A percentile compares a stretch with the other conserved stretches of the same genome.
These are phyloP conservation scores for Lanzia echinophila DNA, from an alignment of 2,329 filamentous ascomycete genomes.

Conservation along the genomic window DNA sequence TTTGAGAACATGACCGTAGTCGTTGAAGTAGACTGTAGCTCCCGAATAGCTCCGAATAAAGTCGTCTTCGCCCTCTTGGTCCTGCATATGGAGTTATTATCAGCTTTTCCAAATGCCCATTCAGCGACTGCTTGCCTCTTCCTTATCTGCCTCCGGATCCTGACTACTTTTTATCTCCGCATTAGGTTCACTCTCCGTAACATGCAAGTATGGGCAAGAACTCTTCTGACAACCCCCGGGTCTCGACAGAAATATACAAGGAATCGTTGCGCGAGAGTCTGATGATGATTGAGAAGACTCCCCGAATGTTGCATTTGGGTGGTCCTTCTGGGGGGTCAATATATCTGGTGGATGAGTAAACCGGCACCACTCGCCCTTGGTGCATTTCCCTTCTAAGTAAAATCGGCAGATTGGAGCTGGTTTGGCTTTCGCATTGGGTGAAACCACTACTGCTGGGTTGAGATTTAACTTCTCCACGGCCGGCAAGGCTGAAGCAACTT, in stretches of 20 bases:
- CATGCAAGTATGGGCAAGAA: neutral
- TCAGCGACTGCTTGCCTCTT: neutral
- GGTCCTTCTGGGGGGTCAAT: neutral
- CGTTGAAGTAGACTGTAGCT: conserved; percentile 19
- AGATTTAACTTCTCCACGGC: neutral
- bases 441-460: neutral
- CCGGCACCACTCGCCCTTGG: neutral
- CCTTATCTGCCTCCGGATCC: neutral
- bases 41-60: conserved; percentile 22
- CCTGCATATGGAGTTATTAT: neutral
- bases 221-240: neutral
- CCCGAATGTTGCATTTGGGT: neutral
- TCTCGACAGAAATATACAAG: neutral
- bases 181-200: neutral
- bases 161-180: neutral
- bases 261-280: neutral
- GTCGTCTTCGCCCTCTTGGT: conserved; percentile 11
- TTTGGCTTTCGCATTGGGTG: neutral
- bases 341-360: neutral
- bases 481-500: neutral
- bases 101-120: neutral
- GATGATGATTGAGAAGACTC: neutral
- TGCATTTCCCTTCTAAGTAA: neutral
- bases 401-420: neutral
- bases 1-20: conserved; percentile 21